Base-by-base conservation (phyloP, 768 basidiomycete species). In the Boletus rubroflammeus region DNA sequence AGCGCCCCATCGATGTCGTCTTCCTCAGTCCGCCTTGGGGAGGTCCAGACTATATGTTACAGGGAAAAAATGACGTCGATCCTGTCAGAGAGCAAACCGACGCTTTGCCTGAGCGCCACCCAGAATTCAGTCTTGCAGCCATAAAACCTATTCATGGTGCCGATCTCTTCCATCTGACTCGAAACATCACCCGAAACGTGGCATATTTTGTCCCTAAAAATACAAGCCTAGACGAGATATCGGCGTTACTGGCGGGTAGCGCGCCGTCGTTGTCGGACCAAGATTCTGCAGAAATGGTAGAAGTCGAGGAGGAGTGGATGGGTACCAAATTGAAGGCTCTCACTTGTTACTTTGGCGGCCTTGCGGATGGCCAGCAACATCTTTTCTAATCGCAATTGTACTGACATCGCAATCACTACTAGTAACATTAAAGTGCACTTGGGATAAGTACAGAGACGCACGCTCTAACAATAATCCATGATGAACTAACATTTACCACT, bases 261-360 rank as follows among this genome's bases (percentile, higher is more conserved):
- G 38, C 26, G 8, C 19, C 39, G 25, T 31, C 40, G 4, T 26
- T 11, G 13, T 56, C 19, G 46, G 54, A 35, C 49, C 57, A 41
- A 42, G 54, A 54, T 14, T 43, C 52, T 19, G 48, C 46, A 36
- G 91, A 93, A 69, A 76, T 70, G 69, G 79, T 96, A 10, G 96
- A 98, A 70, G 80, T 98, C 7, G 94, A 98, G 67, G 96, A 98
- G 71, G 92, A 92, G 68, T 98, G 93, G 94, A 96, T 92, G 86
- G 88, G 93, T 3, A 77, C 77, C 10, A 96, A 96, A 75, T 72
- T 98, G 41, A 98, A 98, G 66, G 96, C 95, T 0, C 72, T 98
- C 49, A 97, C 93, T 1, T 94, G 91, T 67, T 96, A 97, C 69
- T 97, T 87, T 71, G 96, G 96, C 7, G 92, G 92, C 13, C 73